These are phyloP conservation scores for Chaetomium strumarium DNA, from an alignment of 2,329 filamentous ascomycete species.

Conservation along the genomic window DNA sequence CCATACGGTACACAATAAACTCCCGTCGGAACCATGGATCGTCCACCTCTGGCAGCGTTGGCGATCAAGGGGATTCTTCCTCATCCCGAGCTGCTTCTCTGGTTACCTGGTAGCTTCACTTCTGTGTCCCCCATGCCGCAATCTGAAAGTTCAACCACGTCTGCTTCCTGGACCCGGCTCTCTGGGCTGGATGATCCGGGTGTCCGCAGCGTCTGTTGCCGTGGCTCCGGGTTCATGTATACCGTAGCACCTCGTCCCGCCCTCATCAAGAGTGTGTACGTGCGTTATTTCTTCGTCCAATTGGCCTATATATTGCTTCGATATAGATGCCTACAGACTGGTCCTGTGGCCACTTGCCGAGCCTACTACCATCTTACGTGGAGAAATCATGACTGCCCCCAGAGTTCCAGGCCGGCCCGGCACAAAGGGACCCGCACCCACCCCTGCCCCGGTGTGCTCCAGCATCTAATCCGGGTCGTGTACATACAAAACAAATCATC, in stretches of 20 bases:
- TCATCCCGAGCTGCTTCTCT: neutral
- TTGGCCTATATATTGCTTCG: constrained; percentile 23
- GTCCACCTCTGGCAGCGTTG: neutral
- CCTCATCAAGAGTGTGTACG: constrained; percentile 6
- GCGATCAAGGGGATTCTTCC: neutral
- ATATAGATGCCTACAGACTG: constrained; percentile 18
- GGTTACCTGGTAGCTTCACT: constrained; percentile 1
- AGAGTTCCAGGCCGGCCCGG: neutral
- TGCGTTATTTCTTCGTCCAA: constrained; percentile 27
- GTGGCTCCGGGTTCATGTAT: neutral
- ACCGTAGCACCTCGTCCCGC: neutral
- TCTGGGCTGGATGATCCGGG: constrained; percentile 8
- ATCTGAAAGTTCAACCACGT: neutral
- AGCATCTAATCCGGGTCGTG: constrained; percentile 15
- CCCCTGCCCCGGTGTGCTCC: neutral
- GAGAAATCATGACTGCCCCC: neutral
- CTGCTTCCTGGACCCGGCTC: constrained; percentile 18
- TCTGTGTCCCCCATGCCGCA: neutral
- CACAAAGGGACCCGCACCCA: constrained; percentile 1
- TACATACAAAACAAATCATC: constrained; percentile 13
- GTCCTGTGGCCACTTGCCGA: constrained; percentile 11
- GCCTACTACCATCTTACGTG: neutral
- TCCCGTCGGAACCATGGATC: neutral
- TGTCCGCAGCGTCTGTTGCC: neutral
- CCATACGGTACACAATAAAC: neutral